These are phyloP conservation scores for Physocladia obscura DNA, from an alignment of 192 early-diverging fungal genomes.

Conservation along the genomic window DNA sequence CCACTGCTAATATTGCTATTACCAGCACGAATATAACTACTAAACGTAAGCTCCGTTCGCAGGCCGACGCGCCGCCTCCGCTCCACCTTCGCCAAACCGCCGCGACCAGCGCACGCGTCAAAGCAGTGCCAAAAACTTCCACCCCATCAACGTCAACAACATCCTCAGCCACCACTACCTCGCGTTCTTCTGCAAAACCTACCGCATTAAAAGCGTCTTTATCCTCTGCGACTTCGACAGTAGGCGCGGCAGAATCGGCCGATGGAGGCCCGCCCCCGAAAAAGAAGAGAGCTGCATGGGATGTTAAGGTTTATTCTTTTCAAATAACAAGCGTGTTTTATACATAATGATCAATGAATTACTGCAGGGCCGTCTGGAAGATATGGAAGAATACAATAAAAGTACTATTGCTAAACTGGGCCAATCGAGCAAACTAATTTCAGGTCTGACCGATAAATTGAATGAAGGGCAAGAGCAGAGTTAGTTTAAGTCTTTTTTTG, in stretches of 20 bases:
- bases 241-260: not conserved
- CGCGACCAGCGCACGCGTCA: not conserved
- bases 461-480: constrained; percentile 32
- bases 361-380: constrained; percentile 69
- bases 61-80: too few species aligned
- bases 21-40: too few species aligned
- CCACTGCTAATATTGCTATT: too few species aligned
- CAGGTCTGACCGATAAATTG: constrained; percentile 36
- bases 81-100: not conserved
- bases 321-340: constrained; percentile 1
- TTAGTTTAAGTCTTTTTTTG: constrained; percentile 1
- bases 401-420: constrained; percentile 31
- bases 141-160: constrained; percentile 4
- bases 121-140: not conserved
- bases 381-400: constrained; percentile 70
- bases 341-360: constrained; percentile 14
- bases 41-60: too few species aligned
- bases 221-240: not conserved
- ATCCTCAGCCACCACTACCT: not conserved
- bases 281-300: constrained; percentile 72
- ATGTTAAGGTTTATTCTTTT: constrained; percentile 54
- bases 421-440: constrained; percentile 32
- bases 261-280: constrained; percentile 36
- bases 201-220: not conserved
- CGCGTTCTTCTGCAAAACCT: not conserved